phyloP scores from a whole-genome alignment of 1,284 basidiomycete species.

The Xerocomus amazonicus region DNA sequence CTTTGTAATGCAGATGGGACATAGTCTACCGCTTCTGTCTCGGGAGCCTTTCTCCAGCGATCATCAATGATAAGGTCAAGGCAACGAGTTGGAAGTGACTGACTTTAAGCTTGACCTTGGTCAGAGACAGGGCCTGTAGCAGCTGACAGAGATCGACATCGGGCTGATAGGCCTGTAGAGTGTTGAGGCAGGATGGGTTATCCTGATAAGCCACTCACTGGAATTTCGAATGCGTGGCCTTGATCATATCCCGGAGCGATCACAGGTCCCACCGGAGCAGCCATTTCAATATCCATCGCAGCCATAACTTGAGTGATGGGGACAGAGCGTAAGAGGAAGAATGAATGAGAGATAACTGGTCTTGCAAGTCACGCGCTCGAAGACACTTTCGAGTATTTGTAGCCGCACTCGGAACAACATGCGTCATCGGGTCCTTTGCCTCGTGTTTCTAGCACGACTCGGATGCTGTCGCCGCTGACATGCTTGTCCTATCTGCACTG shows the following conservation, averaged over 20 bases:
- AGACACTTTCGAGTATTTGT: conserved; percentile 24
- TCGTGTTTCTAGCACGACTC: conserved; percentile 26
- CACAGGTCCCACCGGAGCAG: conserved; percentile 28
- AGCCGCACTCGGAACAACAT: conserved; percentile 23
- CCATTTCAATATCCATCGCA: conserved; percentile 34
- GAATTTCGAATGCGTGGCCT: conserved; percentile 17
- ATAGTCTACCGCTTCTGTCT: conserved; percentile 14
- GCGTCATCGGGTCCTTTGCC: conserved; percentile 26
- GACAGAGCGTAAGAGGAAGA: conserved; percentile 1
- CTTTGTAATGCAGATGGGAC: conserved; percentile 31
- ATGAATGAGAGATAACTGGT: conserved; percentile 18
- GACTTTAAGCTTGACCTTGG: conserved; percentile 33
- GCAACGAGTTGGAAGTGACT: conserved; percentile 9
- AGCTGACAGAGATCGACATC: conserved; percentile 48
- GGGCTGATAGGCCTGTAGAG: conserved; percentile 26
- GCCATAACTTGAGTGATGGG: conserved; percentile 5
- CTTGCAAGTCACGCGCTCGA: conserved; percentile 1
- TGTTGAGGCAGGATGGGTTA: not conserved
- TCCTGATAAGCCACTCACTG: conserved; percentile 16
- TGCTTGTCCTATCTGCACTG: conserved; percentile 1
- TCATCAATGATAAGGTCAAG: conserved; percentile 11
- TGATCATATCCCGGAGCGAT: conserved; percentile 23
- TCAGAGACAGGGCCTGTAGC: conserved; percentile 46
- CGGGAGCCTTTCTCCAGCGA: conserved; percentile 35
- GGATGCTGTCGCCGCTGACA: conserved; percentile 5